phyloP scores from a whole-genome alignment of 108 stramenopile genomes.

The Pseudonitzschia pungens region DNA sequence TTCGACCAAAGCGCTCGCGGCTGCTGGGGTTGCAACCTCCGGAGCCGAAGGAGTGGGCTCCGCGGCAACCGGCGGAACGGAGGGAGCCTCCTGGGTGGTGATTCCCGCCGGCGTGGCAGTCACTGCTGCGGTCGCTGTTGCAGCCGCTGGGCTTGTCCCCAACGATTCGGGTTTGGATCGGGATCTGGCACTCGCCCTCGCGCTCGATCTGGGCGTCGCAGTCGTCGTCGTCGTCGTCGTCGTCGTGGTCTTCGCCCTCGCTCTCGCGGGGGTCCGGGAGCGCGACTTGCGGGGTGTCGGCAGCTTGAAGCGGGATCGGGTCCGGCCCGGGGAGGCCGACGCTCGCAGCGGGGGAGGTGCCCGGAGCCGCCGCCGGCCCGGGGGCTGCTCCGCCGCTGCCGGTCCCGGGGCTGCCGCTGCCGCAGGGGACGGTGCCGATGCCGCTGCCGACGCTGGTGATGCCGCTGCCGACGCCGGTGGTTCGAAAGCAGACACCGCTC shows the following conservation, averaged over 20 bases:
- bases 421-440: neutral
- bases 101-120: too few species aligned
- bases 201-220: neutral
- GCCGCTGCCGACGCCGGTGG: neutral
- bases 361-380: conserved; percentile 10
- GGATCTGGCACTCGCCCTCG: neutral
- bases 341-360: conserved; percentile 16
- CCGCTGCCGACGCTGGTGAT: neutral
- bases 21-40: neutral
- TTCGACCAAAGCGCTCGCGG: neutral
- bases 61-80: neutral
- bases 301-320: conserved; percentile 29
- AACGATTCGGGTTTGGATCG: too few species aligned
- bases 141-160: too few species aligned
- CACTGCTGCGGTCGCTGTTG: too few species aligned
- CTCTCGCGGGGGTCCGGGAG: neutral
- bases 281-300: conserved; percentile 25
- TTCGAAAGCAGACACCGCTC: neutral
- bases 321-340: neutral
- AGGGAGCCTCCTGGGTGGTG: neutral
- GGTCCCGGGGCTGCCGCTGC: neutral
- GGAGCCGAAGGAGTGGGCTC: too few species aligned
- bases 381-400: neutral
- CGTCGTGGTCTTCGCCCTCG: neutral
- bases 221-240: neutral